Base-by-base conservation (phyloP, 257 asterid species). In the Coffea canephora region DNA sequence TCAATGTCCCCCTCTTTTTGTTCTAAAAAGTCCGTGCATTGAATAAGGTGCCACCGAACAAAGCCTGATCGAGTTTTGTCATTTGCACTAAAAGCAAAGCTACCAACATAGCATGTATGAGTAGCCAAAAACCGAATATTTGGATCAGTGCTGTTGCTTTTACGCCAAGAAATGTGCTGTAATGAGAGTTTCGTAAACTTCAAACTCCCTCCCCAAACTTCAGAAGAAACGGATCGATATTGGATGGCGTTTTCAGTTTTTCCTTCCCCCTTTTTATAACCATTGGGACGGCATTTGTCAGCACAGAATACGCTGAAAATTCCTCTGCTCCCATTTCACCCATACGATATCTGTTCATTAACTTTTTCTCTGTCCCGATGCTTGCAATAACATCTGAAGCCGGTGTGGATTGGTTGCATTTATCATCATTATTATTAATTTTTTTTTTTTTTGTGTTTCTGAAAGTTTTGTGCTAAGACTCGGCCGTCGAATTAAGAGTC, bases 111-210 rank as follows among this genome's bases (percentile, higher is more conserved):
- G 27, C 50, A 39, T 39, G 41, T 39, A 62, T 8, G 5, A 64
- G 39, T 8, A 64, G 69, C 69, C 69, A 23, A 64, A 25, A 64
- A 27, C 66, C 21, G 7, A 74, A 50, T 18, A 39, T 39, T 39
- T 27, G 3, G 41, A 18, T 61, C 3, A 39, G 43, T 39, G 14
- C 25, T 75, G 49, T 68, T 52, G 75, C 81, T 67, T 77, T 52
- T 67, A 77, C 81, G 75, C 55, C 67, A 77, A 77, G 81, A 68
- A 67, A 31, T 57, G 71, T 61, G 16, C 39, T 75, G n/a, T 69
- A 19, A 1, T 54, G 34, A 34, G 75, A 65, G 75, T 77, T 77
- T 49, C 80, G 74, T 77, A 36, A 68, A 68, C 81, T 77, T 68
- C 18, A 68, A 77, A 52, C 66, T 39, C 27, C 43, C 54, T 77